A percentile compares a stretch with the other conserved stretches of the same genome.
These are phyloP conservation scores for Meredithiella fracta DNA, from an alignment of 2,329 filamentous ascomycete genomes.

Conservation along the genomic window DNA sequence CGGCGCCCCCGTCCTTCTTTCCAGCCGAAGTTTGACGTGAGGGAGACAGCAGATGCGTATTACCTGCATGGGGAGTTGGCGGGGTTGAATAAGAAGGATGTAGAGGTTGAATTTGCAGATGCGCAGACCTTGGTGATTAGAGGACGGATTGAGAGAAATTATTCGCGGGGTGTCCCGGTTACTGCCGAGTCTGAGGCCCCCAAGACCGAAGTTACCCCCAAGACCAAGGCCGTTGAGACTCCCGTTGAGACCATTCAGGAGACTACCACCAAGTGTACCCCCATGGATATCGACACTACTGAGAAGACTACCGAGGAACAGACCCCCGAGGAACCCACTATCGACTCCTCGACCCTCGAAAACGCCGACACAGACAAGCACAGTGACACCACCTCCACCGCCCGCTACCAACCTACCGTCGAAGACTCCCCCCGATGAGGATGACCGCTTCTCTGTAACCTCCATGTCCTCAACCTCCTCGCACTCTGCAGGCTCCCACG, in stretches of 20 bases:
- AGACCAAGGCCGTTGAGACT: not conserved
- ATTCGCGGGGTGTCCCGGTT: conserved; percentile 24
- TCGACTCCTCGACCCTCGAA: conserved; percentile 16
- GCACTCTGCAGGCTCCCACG: conserved; percentile 17
- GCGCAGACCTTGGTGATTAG: conserved; percentile 54
- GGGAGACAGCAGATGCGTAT: conserved; percentile 50
- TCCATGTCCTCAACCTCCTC: conserved; percentile 16
- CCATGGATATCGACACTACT: too few species aligned
- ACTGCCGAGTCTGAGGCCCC: not conserved
- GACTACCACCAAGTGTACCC: too few species aligned
- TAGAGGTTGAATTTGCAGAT: conserved; percentile 67
- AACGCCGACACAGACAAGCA: conserved; percentile 33
- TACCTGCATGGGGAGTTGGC: conserved; percentile 70
- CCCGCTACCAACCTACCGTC: conserved; percentile 35
- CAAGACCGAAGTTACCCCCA: conserved; percentile 30
- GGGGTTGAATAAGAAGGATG: conserved; percentile 55
- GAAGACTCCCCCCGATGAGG: conserved; percentile 34
- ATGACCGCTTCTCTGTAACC: conserved; percentile 17
- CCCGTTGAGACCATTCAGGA: not conserved
- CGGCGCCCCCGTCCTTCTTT: conserved; percentile 33
- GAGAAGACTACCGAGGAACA: too few species aligned
- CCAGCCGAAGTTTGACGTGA: conserved; percentile 63
- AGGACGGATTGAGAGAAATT: conserved; percentile 49
- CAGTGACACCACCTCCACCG: conserved; percentile 44
- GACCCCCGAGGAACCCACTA: too few species aligned